Percentiles rank a stretch among this genome's conserved stretches.
Conservation (phyloP, 768 basidiomycete genomes). For the Coprinopsis marcescibilis region DNA sequence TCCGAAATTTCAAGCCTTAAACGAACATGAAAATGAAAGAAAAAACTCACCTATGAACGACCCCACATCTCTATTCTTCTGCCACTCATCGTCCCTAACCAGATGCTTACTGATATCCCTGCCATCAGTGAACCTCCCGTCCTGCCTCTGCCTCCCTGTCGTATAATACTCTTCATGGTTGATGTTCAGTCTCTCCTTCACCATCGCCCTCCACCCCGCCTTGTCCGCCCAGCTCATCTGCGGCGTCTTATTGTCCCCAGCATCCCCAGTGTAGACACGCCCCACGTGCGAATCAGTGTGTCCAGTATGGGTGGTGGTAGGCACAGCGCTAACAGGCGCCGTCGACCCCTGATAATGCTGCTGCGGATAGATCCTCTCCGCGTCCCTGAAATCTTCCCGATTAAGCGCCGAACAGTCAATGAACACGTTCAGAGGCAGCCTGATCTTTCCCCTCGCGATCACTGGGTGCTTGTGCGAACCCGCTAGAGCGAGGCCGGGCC, state of each 20-base stretch:
- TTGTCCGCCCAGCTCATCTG: constrained; percentile 8
- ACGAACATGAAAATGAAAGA: no score
- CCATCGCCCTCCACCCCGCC: constrained; percentile 8
- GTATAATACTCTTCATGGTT: constrained; percentile 1
- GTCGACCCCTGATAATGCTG: no score
- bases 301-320: no score
- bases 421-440: constrained; percentile 7
- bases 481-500: constrained; percentile 14
- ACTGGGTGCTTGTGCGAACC: neutral
- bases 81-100: neutral
- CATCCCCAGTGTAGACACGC: no score
- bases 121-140: constrained; percentile 4
- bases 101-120: constrained; percentile 4
- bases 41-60: no score
- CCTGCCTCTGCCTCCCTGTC: neutral
- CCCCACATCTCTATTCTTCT: constrained; percentile 1
- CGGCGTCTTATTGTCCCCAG: neutral
- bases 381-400: constrained; percentile 4
- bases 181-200: constrained; percentile 1
- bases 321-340: no score
- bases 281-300: no score
- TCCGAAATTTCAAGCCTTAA: no score
- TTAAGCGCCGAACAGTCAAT: neutral
- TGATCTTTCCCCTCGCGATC: constrained; percentile 6
- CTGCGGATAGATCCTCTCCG: no score